Conservation (phyloP, 1,284 basidiomycete species). For the Leccinum cinnamomeum region DNA sequence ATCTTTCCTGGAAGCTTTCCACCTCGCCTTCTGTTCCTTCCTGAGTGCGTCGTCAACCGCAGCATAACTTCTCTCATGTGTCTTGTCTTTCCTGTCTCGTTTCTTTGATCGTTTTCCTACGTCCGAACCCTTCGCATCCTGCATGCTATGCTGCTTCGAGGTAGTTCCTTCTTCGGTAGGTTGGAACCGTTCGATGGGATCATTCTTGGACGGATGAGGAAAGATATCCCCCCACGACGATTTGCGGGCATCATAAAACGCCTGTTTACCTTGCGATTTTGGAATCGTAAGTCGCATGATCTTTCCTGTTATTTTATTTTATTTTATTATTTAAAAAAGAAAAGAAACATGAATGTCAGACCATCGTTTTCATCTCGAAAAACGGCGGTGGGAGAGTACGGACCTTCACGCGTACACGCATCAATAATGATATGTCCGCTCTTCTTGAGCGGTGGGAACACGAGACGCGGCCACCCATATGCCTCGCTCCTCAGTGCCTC, state of each 20-base stretch:
- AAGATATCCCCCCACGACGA: slow-evolving; percentile 93
- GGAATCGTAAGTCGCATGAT: slow-evolving; percentile 91
- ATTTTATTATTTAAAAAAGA: slow-evolving; percentile 34
- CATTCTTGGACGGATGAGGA: slow-evolving; percentile 81
- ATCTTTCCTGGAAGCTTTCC: slow-evolving; percentile 35
- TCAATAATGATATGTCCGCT: slow-evolving; percentile 94
- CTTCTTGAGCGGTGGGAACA: slow-evolving; percentile 88
- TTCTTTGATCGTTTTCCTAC: slow-evolving; percentile 55
- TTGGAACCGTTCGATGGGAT: slow-evolving; percentile 62
- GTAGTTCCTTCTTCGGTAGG: slow-evolving; percentile 35
- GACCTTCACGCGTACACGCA: slow-evolving; percentile 82
- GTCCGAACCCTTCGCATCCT: slow-evolving; percentile 43
- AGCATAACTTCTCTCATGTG: slow-evolving; percentile 40
- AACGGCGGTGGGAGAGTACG: slow-evolving; percentile 21
- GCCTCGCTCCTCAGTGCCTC: slow-evolving; percentile 62
- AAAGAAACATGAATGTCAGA: slow-evolving; percentile 7
- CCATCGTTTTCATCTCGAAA: slow-evolving; percentile 7
- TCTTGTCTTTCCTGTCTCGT: slow-evolving; percentile 31
- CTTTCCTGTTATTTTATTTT: slow-evolving; percentile 53
- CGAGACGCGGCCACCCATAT: slow-evolving; percentile 86
- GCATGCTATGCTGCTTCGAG: slow-evolving; percentile 4
- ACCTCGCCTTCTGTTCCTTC: slow-evolving; percentile 40
- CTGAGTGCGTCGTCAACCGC: slow-evolving; percentile 30
- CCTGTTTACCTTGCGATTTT: slow-evolving; percentile 91
- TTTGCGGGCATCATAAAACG: slow-evolving; percentile 95